Evolutionary conservation across 805 yeast species (phyloP).

Genomic region (Torulaspora maleeae): DNA sequence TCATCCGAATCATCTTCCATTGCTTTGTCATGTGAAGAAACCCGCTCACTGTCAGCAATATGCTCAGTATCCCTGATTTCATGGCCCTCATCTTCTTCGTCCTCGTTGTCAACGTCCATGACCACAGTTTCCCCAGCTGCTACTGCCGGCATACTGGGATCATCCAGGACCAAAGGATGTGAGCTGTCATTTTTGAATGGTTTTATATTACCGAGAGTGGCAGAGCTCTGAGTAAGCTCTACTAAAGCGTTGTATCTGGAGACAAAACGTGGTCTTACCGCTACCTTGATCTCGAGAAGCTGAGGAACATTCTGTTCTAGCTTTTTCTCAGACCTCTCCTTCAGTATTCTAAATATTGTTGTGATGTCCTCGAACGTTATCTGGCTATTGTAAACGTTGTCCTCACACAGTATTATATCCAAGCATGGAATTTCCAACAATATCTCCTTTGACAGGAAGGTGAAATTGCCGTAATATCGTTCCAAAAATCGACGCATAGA

Average conservation of each 20-base stretch:
- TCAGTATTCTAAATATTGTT: conserved; percentile 30
- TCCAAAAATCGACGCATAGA: conserved; percentile 27
- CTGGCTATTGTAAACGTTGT: conserved; percentile 33
- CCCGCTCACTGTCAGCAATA: background rate
- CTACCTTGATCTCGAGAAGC: conserved; percentile 18
- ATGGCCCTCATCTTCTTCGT: conserved; percentile 5
- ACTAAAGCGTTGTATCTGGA: conserved; percentile 35
- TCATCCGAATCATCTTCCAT: conserved; percentile 16
- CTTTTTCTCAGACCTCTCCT: conserved; percentile 24
- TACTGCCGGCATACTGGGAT: conserved; percentile 10
- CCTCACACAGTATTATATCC: conserved; percentile 33
- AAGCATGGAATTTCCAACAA: conserved; percentile 26
- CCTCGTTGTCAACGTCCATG: conserved; percentile 27
- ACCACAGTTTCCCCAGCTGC: conserved; percentile 17
- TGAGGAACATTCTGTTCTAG: conserved; percentile 23
- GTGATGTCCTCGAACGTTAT: conserved; percentile 31
- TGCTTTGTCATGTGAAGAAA: background rate
- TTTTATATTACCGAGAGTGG: conserved; percentile 28
- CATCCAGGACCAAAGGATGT: conserved; percentile 34
- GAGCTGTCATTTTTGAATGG: conserved; percentile 33
- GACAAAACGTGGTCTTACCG: conserved; percentile 31
- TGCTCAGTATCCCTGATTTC: conserved; percentile 1
- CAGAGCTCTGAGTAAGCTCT: conserved; percentile 33
- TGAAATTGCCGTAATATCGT: conserved; percentile 19
- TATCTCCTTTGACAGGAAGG: conserved; percentile 30